phyloP scores from a whole-genome alignment of 371 early-diverging fungal species.

The Catenaria anguillulae region DNA sequence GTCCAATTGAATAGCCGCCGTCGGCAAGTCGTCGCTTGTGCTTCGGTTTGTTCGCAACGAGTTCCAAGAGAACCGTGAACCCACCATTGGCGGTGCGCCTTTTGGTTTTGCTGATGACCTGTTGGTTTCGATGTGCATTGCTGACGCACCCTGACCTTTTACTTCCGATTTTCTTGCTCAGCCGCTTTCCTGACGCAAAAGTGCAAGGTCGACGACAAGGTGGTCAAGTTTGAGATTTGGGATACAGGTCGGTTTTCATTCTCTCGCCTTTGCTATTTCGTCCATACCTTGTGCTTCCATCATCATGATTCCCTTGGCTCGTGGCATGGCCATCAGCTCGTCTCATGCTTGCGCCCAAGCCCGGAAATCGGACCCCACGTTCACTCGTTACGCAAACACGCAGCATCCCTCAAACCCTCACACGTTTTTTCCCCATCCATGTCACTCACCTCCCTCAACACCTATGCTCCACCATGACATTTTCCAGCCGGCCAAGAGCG shows the following conservation, averaged over 20 bases:
- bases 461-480: too few relatives aligned
- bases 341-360: too few relatives aligned
- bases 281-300: too few relatives aligned
- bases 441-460: too few relatives aligned
- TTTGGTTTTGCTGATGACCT: too few relatives aligned
- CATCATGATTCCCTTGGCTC: too few relatives aligned
- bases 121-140: too few relatives aligned
- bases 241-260: conserved; percentile 12
- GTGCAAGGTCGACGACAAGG: conserved; percentile 38
- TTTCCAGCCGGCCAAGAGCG: conserved; percentile 52
- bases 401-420: conserved; percentile 20
- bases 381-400: conserved; percentile 20
- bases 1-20: conserved; percentile 23
- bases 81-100: conserved; percentile 93
- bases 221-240: conserved; percentile 51
- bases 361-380: too few relatives aligned
- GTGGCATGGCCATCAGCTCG: too few relatives aligned
- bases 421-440: too few relatives aligned
- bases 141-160: too few relatives aligned
- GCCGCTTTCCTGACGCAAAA: conserved; percentile 41
- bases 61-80: conserved; percentile 94
- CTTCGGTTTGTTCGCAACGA: conserved; percentile 92
- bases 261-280: conserved; percentile 10
- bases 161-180: too few relatives aligned
- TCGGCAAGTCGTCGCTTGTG: conserved; percentile 55